A percentile compares a stretch with the other conserved stretches of the same genome.
Evolutionary conservation across 768 basidiomycete species (phyloP).

Genomic region (Ramaria sp.): DNA sequence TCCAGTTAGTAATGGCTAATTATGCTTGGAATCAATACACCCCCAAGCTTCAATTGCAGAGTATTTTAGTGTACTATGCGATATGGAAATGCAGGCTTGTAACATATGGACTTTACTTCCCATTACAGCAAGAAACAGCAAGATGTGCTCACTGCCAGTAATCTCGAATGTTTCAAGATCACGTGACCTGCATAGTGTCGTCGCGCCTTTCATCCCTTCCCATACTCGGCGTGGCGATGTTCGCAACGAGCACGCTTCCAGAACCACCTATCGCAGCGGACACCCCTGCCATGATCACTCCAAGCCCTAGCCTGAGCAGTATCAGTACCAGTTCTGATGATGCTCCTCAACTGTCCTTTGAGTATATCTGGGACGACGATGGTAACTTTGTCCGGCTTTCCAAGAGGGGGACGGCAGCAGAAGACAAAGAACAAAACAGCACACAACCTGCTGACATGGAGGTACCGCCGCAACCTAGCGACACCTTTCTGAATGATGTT

Average conservation of each 20-base stretch:
- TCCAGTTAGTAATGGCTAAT: too few species aligned
- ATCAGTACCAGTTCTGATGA: slow-evolving; percentile 33
- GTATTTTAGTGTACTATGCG: too few species aligned
- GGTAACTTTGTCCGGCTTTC: slow-evolving; percentile 48
- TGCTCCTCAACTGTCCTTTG: slow-evolving; percentile 54
- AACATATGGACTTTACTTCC: too few species aligned
- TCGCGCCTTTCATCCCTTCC: background rate
- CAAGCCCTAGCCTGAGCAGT: slow-evolving; percentile 5
- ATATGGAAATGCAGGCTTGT: too few species aligned
- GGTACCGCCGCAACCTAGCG: background rate
- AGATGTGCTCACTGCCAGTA: too few species aligned
- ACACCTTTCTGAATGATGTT: background rate
- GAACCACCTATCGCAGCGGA: background rate
- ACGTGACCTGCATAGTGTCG: slow-evolving; percentile 8
- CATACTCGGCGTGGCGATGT: background rate
- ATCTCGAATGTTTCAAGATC: background rate
- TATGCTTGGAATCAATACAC: too few species aligned
- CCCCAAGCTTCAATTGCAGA: too few species aligned
- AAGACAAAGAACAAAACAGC: background rate
- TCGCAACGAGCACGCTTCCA: background rate
- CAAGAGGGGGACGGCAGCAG: slow-evolving; percentile 24
- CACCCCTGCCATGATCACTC: background rate
- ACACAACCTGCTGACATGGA: background rate
- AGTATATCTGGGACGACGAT: slow-evolving; percentile 44
- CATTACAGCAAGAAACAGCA: too few species aligned